Base-by-base conservation (phyloP, 2,329 filamentous ascomycete genomes). In the Penicillium fuscoglaucum region DNA sequence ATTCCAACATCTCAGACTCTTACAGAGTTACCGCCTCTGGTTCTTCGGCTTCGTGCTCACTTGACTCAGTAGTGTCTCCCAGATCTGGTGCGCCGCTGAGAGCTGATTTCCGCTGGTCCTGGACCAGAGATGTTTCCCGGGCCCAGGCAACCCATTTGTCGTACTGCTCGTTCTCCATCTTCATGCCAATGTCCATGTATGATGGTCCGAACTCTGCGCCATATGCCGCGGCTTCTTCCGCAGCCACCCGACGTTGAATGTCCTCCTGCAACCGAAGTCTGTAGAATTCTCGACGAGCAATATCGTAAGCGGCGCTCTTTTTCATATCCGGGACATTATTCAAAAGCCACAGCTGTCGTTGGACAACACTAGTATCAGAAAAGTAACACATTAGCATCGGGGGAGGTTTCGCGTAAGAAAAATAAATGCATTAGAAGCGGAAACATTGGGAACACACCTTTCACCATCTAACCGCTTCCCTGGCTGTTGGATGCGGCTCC, bases 211-310 rank as follows among this genome's bases (percentile, higher is more conserved):
- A 98, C 81, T 91, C 91, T 51, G 92, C 93, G 53, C 95, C 95
- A 6, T 90, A 88, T 68, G 90, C 85, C 62, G 87, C 81, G 29
- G 95, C 93, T 77, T 99, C 95, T 78, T 99, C 95, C 50, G 86
- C 82, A 8, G 93, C 90, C 59, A 99, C 84, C 67, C 93, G 87
- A 66, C 85, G 83, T 78, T 93, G 87, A 48, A 96, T 84, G 64
- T 97, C 92, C 68, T 96, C 87, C 59, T 86, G 82, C 67, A 96
- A 89, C 59, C 95, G 89, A 62, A 93, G 78, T 46, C 83, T 80
- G 79, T 99, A 99, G 78, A 98, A 96, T 74, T 99, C 93, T 65
- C 88, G 88, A 59, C 95, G 90, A 8, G 90, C 92, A 55, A 82
- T 79, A 76, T 98, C 93, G 79, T 99, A 99, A 33, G 95, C 92